Evolutionary conservation across 192 early-diverging fungal genomes (phyloP), one percentile per base, ranked within the genome.

Genomic region (Backusella mclennaniae): DNA sequence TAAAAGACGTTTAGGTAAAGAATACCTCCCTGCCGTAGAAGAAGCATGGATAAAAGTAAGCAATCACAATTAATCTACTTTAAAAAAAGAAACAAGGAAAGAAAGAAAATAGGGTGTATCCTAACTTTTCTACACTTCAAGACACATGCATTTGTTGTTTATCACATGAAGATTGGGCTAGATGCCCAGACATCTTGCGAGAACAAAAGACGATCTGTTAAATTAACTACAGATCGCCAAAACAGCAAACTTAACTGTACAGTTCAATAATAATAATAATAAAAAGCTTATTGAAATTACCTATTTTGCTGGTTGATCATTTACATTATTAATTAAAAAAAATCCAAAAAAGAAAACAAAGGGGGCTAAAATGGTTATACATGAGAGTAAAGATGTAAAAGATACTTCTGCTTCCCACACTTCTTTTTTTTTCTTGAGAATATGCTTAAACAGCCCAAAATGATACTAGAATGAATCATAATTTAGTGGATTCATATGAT

Each of bases 131-230:
- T 59, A 29, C 26, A 4, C 23, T 12, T 49, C 26, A 63, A 77
- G 75, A 49, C 75, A 56, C 49, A 76, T 36, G 38, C 67, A 17
- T 76, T 69, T 33, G 35, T 53, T 36, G 42, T 67, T 19, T 67
- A 76, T 26, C 67, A 76, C 31, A 76, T 76, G 75, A 76, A 69
- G 36, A 69, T 69, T 15, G 75, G 75, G 8, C 26, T 76, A 14
- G 75, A 76, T 23, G 46, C 75, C 4, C 75, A 76, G 33, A 7
- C 68, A 9, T 36, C 67, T 46, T 76, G 75, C n/a, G 75, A 76
- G 59, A 63, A 63, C 29, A 63, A 63, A 63, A 23, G 56, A 63
- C 26, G 56, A 29, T 63, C 56, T 29, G 26, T 63, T 29, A 63
- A 63, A 63, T 29, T 63, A 63, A 63, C 56, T 12, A 14, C 56